Conservation (phyloP, 495 filamentous ascomycete species). For the Annulohypoxylon bovei region DNA sequence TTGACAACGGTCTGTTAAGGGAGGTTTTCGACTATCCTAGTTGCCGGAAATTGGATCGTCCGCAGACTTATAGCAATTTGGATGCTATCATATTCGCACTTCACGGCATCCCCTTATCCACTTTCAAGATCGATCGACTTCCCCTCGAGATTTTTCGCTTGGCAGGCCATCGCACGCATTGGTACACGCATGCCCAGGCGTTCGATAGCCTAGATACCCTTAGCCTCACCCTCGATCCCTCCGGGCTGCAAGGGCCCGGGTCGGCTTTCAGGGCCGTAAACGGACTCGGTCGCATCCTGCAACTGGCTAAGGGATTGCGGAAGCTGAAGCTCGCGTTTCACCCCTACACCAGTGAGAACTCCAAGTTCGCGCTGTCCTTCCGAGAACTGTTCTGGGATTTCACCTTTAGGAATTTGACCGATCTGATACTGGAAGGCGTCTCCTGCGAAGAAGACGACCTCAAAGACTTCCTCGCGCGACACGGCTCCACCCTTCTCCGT, state of each 20-base stretch:
- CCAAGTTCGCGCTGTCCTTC: conserved; percentile 56
- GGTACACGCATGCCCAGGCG: conserved; percentile 56
- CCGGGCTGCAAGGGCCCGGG: conserved; percentile 46
- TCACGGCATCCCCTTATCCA: conserved; percentile 49
- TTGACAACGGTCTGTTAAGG: conserved; percentile 49
- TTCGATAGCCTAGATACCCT: conserved; percentile 53
- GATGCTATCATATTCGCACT: conserved; percentile 57
- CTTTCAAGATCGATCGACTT: conserved; percentile 57
- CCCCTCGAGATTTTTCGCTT: conserved; percentile 57
- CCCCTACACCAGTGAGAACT: conserved; percentile 50
- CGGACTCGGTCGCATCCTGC: conserved; percentile 57
- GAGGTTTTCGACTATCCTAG: conserved; percentile 53
- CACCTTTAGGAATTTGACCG: conserved; percentile 51
- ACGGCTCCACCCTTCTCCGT: conserved; percentile 52
- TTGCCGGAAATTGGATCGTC: conserved; percentile 56
- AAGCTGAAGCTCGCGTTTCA: conserved; percentile 58
- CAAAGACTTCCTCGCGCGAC: conserved; percentile 53
- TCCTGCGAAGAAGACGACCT: conserved; percentile 58
- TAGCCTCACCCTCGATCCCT: conserved; percentile 53
- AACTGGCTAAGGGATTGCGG: conserved; percentile 48
- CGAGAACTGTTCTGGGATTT: conserved; percentile 51
- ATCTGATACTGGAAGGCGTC: conserved; percentile 56
- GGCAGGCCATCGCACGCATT: conserved; percentile 51
- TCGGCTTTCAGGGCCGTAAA: conserved; percentile 54
- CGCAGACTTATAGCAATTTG: conserved; percentile 54